Conservation (phyloP, 345 rosid genomes). For the Pugionium cornutum region DNA sequence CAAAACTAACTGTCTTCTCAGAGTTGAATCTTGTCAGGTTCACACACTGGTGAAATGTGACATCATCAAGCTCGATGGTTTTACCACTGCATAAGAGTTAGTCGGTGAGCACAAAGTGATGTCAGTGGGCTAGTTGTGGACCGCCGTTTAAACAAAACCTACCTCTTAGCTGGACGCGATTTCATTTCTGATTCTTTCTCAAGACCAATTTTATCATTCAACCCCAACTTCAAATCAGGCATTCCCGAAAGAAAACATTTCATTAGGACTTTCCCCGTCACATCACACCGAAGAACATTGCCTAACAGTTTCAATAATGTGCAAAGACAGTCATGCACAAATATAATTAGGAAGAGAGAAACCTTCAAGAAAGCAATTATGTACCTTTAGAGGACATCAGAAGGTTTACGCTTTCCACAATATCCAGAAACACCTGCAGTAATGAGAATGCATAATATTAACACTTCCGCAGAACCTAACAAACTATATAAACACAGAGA, state of each 20-base stretch:
- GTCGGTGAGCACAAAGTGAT: conserved; percentile 3
- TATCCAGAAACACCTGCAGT: conserved; percentile 89
- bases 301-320: conserved; percentile 51
- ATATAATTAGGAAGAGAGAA: conserved; percentile 15
- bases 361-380: conserved; percentile 10
- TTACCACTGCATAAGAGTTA: conserved; percentile 67
- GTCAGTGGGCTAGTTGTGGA: conserved; percentile 8
- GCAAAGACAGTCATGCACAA: conserved; percentile 22
- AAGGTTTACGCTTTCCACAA: conserved; percentile 98
- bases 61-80: conserved; percentile 99
- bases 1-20: conserved; percentile 97
- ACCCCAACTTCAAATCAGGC: conserved; percentile 99
- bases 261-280: conserved; percentile 95
- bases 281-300: conserved; percentile 93
- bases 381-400: conserved; percentile 97
- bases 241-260: conserved; percentile 99
- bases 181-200: conserved; percentile 97
- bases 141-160: conserved; percentile 19
- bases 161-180: conserved; percentile 97
- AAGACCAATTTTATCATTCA: conserved; percentile 98
- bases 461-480: not conserved
- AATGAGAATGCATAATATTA: conserved; percentile 24
- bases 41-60: conserved; percentile 97
- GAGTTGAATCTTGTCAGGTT: conserved; percentile 98
- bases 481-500: conserved; percentile 9